Base-by-base conservation (phyloP, 441 rosid genomes). In the Populus hybrid region DNA sequence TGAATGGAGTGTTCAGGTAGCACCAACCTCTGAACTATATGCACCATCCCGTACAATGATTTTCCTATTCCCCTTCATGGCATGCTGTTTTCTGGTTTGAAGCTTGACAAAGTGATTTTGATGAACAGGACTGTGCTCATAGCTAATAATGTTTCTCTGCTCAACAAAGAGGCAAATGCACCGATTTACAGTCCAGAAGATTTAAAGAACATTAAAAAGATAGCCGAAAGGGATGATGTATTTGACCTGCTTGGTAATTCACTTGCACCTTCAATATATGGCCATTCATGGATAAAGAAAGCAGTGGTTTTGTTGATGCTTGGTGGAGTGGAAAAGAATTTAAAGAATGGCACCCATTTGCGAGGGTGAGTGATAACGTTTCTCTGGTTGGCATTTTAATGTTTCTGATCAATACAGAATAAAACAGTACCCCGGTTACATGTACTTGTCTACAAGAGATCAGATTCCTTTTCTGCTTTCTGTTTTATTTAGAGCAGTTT, bases 211-310 rank as follows among this genome's bases (percentile, higher is more conserved):
- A 96, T 96, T 64, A 96, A 93, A 82, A 90, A 86, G 87, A 89
- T 96, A 84, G 98, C 98, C 35, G 91, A 82, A 77, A 92, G 98
- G 89, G 91, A 91, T 71, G 98, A 96, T 85, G 81, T 88, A 42
- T 96, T 90, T 90, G 98, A 96, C 77, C 84, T 96, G 9, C 98
- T 96, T 73, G 92, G 98, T 66, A 88, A 89, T 72, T 96, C 99
- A 21, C 91, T 96, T 53, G 98, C 98, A 61, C 99, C 99, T 78
- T 96, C 99, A 40, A 96, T 96, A 53, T 96, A 93, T 75, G 99
- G 99, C 33, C 98, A 96, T 84, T 83, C 94, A 21, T 94, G 99
- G 98, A 96, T 96, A 78, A 96, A 96, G 90, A 94, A 94, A 84
- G 99, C 99, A 53, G 99, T 96, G 35, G 71, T 96, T 74, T 82